Conservation (phyloP, 2,329 filamentous ascomycete species). For the Talaromyces sp. region DNA sequence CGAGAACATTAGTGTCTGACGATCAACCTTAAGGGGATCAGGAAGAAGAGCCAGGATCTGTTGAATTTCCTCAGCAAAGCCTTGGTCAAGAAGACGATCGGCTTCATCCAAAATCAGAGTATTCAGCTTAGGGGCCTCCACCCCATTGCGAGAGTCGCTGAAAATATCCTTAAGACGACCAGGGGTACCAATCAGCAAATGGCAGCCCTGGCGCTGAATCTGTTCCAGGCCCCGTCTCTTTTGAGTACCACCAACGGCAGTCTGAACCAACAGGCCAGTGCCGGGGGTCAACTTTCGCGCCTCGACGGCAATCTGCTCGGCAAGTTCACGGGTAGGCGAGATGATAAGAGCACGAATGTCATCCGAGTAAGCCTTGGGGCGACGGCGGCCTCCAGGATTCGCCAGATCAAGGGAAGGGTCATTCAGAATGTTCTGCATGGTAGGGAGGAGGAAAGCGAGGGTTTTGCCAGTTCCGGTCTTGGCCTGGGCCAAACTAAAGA, state of each 20-base stretch:
- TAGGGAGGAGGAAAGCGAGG: conserved; percentile 84
- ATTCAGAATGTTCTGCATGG: conserved; percentile 75
- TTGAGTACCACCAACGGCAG: conserved; percentile 88
- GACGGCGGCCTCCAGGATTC: conserved; percentile 9
- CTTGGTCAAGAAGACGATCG: conserved; percentile 66
- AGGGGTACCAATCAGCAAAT: conserved; percentile 87
- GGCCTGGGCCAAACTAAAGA: conserved; percentile 78
- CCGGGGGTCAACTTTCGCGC: conserved; percentile 66
- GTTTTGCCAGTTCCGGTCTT: conserved; percentile 98
- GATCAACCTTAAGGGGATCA: conserved; percentile 61
- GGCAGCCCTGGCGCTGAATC: conserved; percentile 76
- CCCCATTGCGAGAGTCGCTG: conserved; percentile 62
- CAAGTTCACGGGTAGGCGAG: conserved; percentile 65
- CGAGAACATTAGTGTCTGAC: conserved; percentile 94
- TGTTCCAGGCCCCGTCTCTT: conserved; percentile 69
- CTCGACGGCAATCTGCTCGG: conserved; percentile 69
- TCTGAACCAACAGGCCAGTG: conserved; percentile 70
- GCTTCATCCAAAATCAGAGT: conserved; percentile 68
- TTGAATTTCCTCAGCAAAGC: conserved; percentile 68
- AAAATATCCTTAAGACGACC: conserved; percentile 84
- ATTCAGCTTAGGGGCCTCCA: conserved; percentile 65
- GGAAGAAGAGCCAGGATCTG: conserved; percentile 68
- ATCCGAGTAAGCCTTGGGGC: conserved; percentile 23
- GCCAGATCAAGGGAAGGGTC: conserved; percentile 60
- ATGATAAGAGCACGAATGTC: conserved; percentile 64